A percentile compares a stretch with the other conserved stretches of the same genome.
These are phyloP conservation scores for Escallonia rubra DNA, from an alignment of 129 eudicot species.

Conservation along the genomic window DNA sequence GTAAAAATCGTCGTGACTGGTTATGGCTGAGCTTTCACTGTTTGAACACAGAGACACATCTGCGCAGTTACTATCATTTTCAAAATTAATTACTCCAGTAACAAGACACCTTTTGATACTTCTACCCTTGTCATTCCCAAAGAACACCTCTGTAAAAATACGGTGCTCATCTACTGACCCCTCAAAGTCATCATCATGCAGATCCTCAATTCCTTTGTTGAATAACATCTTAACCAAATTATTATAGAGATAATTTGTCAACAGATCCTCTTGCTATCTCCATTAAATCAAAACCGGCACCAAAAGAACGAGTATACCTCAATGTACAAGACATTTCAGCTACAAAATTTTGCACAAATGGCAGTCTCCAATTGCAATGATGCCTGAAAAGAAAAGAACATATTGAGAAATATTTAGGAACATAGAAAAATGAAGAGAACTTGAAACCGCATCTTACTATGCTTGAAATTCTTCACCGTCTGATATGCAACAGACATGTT, in stretches of 20 bases:
- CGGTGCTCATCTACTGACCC: conserved; percentile 55
- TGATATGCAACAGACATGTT: background rate
- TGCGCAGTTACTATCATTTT: conserved; percentile 22
- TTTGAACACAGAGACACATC: conserved; percentile 40
- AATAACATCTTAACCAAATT: conserved; percentile 37
- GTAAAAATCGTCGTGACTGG: conserved; percentile 43
- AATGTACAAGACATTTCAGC: conserved; percentile 8
- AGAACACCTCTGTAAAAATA: conserved; percentile 59
- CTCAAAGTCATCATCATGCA: conserved; percentile 70
- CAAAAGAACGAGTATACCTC: conserved; percentile 11
- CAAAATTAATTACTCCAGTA: conserved; percentile 33
- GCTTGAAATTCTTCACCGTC: background rate
- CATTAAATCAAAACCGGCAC: background rate
- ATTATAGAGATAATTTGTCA: conserved; percentile 23
- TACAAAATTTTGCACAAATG: background rate
- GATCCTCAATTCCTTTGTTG: conserved; percentile 30
- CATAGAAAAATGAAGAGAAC: background rate
- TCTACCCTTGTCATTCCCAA: conserved; percentile 35
- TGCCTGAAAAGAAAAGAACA: too few relatives aligned
- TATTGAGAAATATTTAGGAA: background rate
- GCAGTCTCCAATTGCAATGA: background rate
- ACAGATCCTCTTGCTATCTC: conserved; percentile 16
- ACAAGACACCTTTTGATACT: conserved; percentile 34
- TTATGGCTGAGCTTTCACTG: conserved; percentile 56
- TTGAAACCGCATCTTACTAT: background rate